Evolutionary conservation across 2,329 filamentous ascomycete species (phyloP), one percentile per base, ranked within the genome.

Genomic region (Fusarium tuaranense): DNA sequence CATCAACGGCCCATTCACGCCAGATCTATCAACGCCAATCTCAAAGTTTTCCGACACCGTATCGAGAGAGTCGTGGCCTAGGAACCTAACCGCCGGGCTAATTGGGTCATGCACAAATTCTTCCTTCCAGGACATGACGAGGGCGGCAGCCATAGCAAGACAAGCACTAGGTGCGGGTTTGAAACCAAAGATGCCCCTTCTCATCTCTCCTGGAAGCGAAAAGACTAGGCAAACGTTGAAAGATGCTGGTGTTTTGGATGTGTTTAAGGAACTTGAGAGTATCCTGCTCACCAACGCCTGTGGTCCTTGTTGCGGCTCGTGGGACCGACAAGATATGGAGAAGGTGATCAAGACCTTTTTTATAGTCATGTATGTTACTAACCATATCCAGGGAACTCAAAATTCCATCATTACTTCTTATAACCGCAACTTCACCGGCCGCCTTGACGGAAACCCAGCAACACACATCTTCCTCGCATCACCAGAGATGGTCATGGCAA

Each of bases 361-460:
- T 30, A 30, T 2, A 30, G 27, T 30, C 27, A 30, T 30, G 2
- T 30, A 30, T 30, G 27, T 30, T 30, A 30, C 27, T 30, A 8
- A 30, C 2, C 27, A 30, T 30, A 3, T 7, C 36, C 36, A 98
- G 91, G 96, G 96, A 77, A 92, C 94, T 80, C 88, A 95, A 80
- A 99, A 99, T 92, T 97, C 95, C 9, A 99, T 99, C 84, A 89
- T 99, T 83, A 98, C 95, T 55, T 98, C 97, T 30, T 99, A 98
- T 92, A 99, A 99, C 93, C 95, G 97, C 86, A 98, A 99, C 92
- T 98, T 99, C 89, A 98, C 96, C 72, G 96, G 96, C 77, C 95
- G 97, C 83, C 98, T 98, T 85, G 95, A 98, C 79, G 95, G 94
- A 78, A 98, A 98, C 89, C 95, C 95, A 41, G 94, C 95, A 65